Evolutionary conservation across 2,329 filamentous ascomycete genomes (phyloP), one percentile per base, ranked within the genome.

Genomic region (Colletotrichum filicis): DNA sequence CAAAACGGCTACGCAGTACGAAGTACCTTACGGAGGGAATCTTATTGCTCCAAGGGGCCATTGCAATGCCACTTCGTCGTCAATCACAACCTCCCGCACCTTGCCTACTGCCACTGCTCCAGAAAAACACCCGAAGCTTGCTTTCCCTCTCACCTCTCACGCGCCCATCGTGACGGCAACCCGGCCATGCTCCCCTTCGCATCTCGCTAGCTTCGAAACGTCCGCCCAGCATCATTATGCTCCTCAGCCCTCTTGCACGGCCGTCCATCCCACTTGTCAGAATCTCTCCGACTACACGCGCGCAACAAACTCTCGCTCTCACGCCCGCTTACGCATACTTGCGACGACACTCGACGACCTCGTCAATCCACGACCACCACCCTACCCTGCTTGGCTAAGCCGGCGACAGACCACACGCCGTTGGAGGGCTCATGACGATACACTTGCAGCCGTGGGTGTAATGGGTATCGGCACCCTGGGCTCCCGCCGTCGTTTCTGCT

Each of bases 381-480:
- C 16, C 16, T 30, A 30, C 16, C 35, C 49, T 49, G 42, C 52
- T 35, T 46, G 62, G 30, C 46, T 59, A 52, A 72, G 26, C 37
- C 60, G 49, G 61, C 68, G 56, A 4, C 26, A 35, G 56, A 24
- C 68, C 28, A 68, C 42, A 59, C 63, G 62, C 63, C n/a, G 57
- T 73, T 71, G 64, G 66, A 68, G 68, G 52, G 71, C 74, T 75
- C 74, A 76, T 80, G 79, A 76, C 59, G 72, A 65, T 55, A 59
- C 65, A 61, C 32, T 60, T 66, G 22, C 53, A 62, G 76, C 72
- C 78, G 77, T 80, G 79, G 80, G 79, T 81, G 80, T 80, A 79
- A 83, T 80, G 82, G 80, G 79, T 77, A 78, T 73, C 76, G 68
- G 76, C 73, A 75, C 79, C 77, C 77, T 78, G 74, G 76, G 76